Percentiles rank a stretch among this genome's conserved stretches.
Conservation (phyloP, 805 yeast species). For the Ogataea parapolymorpha region DNA sequence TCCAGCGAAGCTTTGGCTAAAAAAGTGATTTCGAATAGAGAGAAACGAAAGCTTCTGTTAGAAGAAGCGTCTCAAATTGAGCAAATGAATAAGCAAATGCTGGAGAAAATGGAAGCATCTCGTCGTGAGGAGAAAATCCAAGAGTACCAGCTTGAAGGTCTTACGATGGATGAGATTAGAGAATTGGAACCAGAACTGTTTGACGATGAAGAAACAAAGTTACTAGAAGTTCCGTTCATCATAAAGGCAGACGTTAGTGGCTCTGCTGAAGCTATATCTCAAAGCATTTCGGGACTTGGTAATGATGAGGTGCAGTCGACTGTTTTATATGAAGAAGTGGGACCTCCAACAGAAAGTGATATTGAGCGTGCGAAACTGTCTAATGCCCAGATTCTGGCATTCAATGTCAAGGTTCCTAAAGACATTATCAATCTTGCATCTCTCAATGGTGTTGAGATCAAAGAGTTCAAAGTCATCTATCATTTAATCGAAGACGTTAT, state of each 20-base stretch:
- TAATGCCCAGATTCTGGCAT: constrained; percentile 70
- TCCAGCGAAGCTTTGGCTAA: constrained; percentile 72
- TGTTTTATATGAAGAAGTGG: constrained; percentile 76
- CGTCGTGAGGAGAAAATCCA: constrained; percentile 51
- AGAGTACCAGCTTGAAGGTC: constrained; percentile 59
- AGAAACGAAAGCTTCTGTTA: constrained; percentile 47
- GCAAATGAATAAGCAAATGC: constrained; percentile 63
- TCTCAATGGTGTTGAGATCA: constrained; percentile 51
- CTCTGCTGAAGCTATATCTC: constrained; percentile 88
- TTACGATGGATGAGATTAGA: constrained; percentile 46
- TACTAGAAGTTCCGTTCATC: constrained; percentile 53
- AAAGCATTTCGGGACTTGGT: constrained; percentile 78
- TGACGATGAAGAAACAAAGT: constrained; percentile 29
- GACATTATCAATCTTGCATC: constrained; percentile 59
- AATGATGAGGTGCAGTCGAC: constrained; percentile 75
- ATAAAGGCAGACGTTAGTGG: constrained; percentile 93
- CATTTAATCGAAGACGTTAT: constrained; percentile 84
- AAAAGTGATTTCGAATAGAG: constrained; percentile 64
- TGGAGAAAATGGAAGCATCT: constrained; percentile 49
- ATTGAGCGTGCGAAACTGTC: constrained; percentile 66
- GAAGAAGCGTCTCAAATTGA: constrained; percentile 66
- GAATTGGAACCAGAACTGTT: constrained; percentile 33
- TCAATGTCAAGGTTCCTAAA: constrained; percentile 69
- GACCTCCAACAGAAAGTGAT: constrained; percentile 67
- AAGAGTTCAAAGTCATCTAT: constrained; percentile 76